A percentile compares a stretch with the other conserved stretches of the same genome.
Evolutionary conservation across 768 basidiomycete species (phyloP).

Genomic region (Galerina sulciceps): DNA sequence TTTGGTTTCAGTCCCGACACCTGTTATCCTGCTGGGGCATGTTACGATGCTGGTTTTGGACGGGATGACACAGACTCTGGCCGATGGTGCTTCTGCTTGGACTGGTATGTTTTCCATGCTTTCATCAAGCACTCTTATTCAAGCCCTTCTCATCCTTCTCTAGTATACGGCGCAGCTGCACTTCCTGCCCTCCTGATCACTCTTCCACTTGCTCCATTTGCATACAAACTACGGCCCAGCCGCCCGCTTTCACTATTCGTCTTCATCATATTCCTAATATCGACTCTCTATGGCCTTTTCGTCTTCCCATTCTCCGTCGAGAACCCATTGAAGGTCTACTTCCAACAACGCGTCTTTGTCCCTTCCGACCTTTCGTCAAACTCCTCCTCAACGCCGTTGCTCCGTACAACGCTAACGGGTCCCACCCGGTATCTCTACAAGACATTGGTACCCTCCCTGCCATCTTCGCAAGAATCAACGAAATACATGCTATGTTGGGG

Average conservation of each 20-base stretch:
- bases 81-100: constrained; percentile 30
- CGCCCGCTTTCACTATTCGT: constrained; percentile 34
- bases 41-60: constrained; percentile 28
- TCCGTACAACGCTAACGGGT: constrained; percentile 22
- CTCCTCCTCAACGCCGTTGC: not conserved
- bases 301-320: constrained; percentile 66
- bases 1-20: constrained; percentile 29
- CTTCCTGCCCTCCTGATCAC: constrained; percentile 21
- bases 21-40: constrained; percentile 31
- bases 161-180: constrained; percentile 26
- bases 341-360: constrained; percentile 64
- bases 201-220: constrained; percentile 29
- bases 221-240: constrained; percentile 26
- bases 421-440: constrained; percentile 21
- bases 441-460: constrained; percentile 21
- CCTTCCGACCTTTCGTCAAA: not conserved
- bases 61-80: constrained; percentile 30
- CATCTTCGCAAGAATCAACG: constrained; percentile 19
- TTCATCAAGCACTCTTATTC: not conserved
- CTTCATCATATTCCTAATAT: constrained; percentile 44
- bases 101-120: constrained; percentile 19
- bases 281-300: constrained; percentile 46
- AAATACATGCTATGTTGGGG: constrained; percentile 16
- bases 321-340: constrained; percentile 72
- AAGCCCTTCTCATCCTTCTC: not conserved